Conservation (phyloP, 2,329 filamentous ascomycete genomes). For the Podosphaera xanthii region DNA sequence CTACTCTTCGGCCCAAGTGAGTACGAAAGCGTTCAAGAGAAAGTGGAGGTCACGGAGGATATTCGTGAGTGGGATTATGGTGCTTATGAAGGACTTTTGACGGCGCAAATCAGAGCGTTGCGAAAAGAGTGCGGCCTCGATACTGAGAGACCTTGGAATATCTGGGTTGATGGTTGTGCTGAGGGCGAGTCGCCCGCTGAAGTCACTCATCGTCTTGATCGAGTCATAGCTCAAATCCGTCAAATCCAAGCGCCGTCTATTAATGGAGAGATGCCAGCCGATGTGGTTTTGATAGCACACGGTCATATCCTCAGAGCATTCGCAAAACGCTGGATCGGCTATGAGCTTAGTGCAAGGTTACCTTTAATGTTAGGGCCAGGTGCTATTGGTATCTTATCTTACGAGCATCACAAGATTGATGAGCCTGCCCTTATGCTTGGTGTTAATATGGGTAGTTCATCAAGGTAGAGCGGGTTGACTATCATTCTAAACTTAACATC, state of each 20-base stretch:
- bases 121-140: slow-evolving; percentile 22
- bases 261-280: slow-evolving; percentile 20
- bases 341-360: slow-evolving; percentile 16
- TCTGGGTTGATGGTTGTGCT: slow-evolving; percentile 29
- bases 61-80: slow-evolving; percentile 30
- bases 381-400: slow-evolving; percentile 18
- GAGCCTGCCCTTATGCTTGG: slow-evolving; percentile 18
- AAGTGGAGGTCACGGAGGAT: slow-evolving; percentile 19
- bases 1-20: slow-evolving; percentile 19
- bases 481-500: not conserved
- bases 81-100: slow-evolving; percentile 24
- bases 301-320: slow-evolving; percentile 27
- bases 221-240: slow-evolving; percentile 25
- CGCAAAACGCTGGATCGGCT: slow-evolving; percentile 30
- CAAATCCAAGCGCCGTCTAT: slow-evolving; percentile 24
- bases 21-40: slow-evolving; percentile 7
- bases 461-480: not conserved
- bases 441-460: slow-evolving; percentile 14
- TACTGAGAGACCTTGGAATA: slow-evolving; percentile 24
- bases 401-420: slow-evolving; percentile 18
- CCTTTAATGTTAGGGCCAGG: slow-evolving; percentile 20
- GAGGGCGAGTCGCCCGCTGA: slow-evolving; percentile 25
- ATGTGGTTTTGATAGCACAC: slow-evolving; percentile 26
- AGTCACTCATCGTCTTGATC: slow-evolving; percentile 24
- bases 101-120: slow-evolving; percentile 20